A percentile compares a stretch with the other conserved stretches of the same genome.
Conservation (phyloP, 169 alveolate genomes). For the Plasmodium coatneyi region DNA sequence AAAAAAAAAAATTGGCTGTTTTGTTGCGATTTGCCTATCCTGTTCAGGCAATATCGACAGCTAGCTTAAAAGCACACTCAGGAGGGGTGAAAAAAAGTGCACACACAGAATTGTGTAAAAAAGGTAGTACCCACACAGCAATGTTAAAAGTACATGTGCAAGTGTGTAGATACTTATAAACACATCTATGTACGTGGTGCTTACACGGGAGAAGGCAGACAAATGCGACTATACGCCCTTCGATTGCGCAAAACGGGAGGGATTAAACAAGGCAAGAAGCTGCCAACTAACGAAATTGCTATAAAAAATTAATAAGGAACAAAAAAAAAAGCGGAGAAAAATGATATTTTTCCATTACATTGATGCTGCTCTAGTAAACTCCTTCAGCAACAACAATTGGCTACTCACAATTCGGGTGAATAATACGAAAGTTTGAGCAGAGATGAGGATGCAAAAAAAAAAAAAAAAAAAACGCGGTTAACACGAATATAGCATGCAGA, state of each 20-base stretch:
- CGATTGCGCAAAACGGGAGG: neutral
- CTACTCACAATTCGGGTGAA: neutral
- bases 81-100: neutral
- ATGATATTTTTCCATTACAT: neutral
- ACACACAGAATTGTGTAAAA: neutral
- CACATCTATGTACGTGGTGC: neutral
- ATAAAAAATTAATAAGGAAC: neutral
- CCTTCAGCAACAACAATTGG: neutral
- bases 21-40: conserved; percentile 1
- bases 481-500: neutral
- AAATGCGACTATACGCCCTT: neutral
- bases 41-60: conserved; percentile 9
- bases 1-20: conserved; percentile 16
- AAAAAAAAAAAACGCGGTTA: neutral
- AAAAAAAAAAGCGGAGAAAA: neutral
- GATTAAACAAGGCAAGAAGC: neutral
- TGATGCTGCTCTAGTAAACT: neutral
- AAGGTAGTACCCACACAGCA: neutral
- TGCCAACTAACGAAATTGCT: neutral
- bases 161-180: neutral
- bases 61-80: neutral
- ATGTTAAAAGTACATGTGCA: neutral
- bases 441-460: neutral
- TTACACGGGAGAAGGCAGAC: neutral
- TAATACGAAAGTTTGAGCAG: neutral